Conservation (phyloP, 768 basidiomycete genomes). For the Amanita exitialis region DNA sequence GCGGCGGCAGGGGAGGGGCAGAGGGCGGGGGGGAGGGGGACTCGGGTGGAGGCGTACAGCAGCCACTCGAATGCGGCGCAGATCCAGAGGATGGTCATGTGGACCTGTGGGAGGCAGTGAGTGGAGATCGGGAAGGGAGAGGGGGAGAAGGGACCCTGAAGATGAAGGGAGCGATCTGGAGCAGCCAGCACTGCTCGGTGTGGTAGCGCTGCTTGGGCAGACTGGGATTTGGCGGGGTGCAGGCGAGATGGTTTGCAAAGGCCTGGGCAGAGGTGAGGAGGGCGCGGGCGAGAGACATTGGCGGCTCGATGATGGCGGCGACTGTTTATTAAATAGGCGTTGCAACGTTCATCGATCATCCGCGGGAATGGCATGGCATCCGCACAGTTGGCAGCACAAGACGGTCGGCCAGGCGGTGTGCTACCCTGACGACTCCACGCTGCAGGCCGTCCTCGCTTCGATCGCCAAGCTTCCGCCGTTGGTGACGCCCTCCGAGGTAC, state of each 20-base stretch:
- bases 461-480: slow-evolving; percentile 76
- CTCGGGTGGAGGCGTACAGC: slow-evolving; percentile 25
- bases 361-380: too few relatives aligned
- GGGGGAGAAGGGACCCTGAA: slow-evolving; percentile 31
- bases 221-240: slow-evolving; percentile 48
- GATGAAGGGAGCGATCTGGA: slow-evolving; percentile 46
- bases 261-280: slow-evolving; percentile 40
- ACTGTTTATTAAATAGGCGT: neutral
- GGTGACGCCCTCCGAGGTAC: slow-evolving; percentile 87
- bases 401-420: too few relatives aligned
- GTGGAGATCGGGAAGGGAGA: too few relatives aligned
- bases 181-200: slow-evolving; percentile 37
- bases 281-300: slow-evolving; percentile 40
- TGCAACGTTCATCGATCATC: neutral
- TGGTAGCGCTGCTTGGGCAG: slow-evolving; percentile 40
- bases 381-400: too few relatives aligned
- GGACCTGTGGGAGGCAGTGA: slow-evolving; percentile 24
- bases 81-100: slow-evolving; percentile 38
- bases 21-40: slow-evolving; percentile 21
- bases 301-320: neutral
- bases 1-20: slow-evolving; percentile 22
- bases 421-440: neutral
- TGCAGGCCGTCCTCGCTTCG: slow-evolving; percentile 62
- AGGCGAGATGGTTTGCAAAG: slow-evolving; percentile 38
- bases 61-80: slow-evolving; percentile 41